phyloP scores from a whole-genome alignment of 768 basidiomycete genomes.

The Pleurotus eryngii region DNA sequence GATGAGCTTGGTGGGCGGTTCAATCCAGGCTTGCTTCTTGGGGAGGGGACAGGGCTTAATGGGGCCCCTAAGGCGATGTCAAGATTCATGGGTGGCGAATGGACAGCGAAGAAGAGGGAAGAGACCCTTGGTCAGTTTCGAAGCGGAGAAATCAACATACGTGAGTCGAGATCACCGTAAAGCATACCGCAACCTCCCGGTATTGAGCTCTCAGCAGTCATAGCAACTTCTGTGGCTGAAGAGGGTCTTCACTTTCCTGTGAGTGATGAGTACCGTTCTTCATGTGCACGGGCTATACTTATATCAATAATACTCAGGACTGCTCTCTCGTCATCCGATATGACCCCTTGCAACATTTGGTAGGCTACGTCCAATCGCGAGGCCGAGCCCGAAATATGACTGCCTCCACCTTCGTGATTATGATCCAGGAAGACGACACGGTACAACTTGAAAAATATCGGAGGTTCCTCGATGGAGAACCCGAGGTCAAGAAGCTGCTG shows the following conservation, averaged over 20 bases:
- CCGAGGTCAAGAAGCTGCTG: slow-evolving; percentile 60
- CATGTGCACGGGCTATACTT: neutral
- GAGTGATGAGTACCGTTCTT: slow-evolving; percentile 15
- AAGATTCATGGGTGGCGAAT: slow-evolving; percentile 27
- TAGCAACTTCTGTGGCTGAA: slow-evolving; percentile 87
- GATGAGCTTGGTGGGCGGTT: slow-evolving; percentile 56
- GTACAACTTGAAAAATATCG: slow-evolving; percentile 57
- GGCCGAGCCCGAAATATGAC: slow-evolving; percentile 76
- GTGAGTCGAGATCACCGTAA: slow-evolving; percentile 38
- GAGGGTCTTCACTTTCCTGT: slow-evolving; percentile 91
- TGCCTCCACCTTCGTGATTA: slow-evolving; percentile 76
- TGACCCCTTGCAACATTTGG: slow-evolving; percentile 77
- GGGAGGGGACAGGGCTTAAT: slow-evolving; percentile 54
- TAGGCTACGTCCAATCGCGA: slow-evolving; percentile 85
- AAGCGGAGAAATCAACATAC: slow-evolving; percentile 59
- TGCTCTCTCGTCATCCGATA: slow-evolving; percentile 88
- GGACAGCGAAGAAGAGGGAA: slow-evolving; percentile 39
- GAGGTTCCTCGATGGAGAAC: slow-evolving; percentile 56
- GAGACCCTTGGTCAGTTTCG: slow-evolving; percentile 66
- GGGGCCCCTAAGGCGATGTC: slow-evolving; percentile 25
- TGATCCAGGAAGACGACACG: slow-evolving; percentile 65
- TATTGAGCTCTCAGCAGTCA: slow-evolving; percentile 37
- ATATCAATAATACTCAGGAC: slow-evolving; percentile 42
- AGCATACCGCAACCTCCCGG: neutral
- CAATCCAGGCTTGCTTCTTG: slow-evolving; percentile 63